Base-by-base conservation (phyloP, 1,284 basidiomycete genomes). In the Pulveroboletus ridleyi region DNA sequence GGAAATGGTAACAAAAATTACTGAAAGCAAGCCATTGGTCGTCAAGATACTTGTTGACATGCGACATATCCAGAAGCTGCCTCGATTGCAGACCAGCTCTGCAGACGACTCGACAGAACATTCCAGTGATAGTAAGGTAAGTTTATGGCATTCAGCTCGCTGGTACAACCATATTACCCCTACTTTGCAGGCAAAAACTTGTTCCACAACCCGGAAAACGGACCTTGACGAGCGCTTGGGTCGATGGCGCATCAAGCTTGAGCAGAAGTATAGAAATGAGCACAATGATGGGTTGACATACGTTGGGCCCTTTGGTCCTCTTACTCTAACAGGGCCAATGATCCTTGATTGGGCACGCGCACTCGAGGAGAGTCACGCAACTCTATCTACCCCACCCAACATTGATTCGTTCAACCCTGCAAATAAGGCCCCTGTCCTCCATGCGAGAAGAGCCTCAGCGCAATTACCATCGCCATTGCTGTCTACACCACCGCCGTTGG, bases 31-130 rank as follows among this genome's bases (percentile, higher is more conserved):
- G 22, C 33, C 15, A 15, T 15, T 4, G 3, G 14, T 15, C 2
- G 0, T 55, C 14, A 55, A n/a, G 20, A 35, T 35, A 6, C 33
- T 55, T 13, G 17, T 33, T 14, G 6, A 53, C 10, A 53, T 73
- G 68, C 54, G n/a, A 15, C 29, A 33, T 33, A 33, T 33, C 29
- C 49, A 69, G 52, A 73, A 69, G 18, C 56, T 66, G n/a, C 67
- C 68, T 20, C 4, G 3, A 47, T 25, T 20, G 2, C 47, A 56
- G 18, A 18, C 52, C 11, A 58, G 50, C n/a, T 58, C 42, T 33
- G 42, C 6, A 9, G 20, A 39, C 41, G 17, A 29, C 50, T 7
- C 6, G 11, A 17, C 23, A 18, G 61, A 29, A 35, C 5, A 11
- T 22, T 17, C 47, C 41, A 29, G 50, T 52, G 25, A 29, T 29